Percentiles rank a stretch among this genome's conserved stretches.
phyloP scores from a whole-genome alignment of 176 grass and related monocot species.

The Oryza brachyantha region DNA sequence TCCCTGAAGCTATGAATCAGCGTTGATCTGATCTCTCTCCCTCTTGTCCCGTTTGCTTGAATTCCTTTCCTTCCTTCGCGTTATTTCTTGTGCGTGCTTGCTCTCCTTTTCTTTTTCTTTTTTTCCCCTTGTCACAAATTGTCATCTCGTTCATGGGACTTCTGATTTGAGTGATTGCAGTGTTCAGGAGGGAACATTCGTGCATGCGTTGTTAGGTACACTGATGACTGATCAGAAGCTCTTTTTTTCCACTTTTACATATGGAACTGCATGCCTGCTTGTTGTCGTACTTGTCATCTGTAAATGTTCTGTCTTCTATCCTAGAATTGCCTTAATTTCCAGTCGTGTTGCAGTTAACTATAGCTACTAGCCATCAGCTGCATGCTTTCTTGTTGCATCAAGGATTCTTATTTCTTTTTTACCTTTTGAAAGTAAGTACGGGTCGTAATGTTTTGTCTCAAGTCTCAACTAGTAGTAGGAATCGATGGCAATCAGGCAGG shows the following conservation, averaged over 20 bases:
- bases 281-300: neutral
- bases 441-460: too few relatives aligned
- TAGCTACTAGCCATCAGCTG: neutral
- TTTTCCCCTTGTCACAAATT: neutral
- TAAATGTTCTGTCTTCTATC: conserved; percentile 9
- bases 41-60: conserved; percentile 11
- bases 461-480: too few relatives aligned
- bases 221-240: neutral
- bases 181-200: conserved; percentile 20
- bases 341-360: neutral
- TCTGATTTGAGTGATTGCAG: conserved; percentile 8
- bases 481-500: too few relatives aligned
- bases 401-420: too few relatives aligned
- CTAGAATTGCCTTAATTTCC: conserved; percentile 10
- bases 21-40: neutral
- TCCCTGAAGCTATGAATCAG: conserved; percentile 56
- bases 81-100: conserved; percentile 46
- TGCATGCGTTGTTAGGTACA: conserved; percentile 7
- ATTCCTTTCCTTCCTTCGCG: conserved; percentile 29
- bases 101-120: neutral
- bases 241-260: conserved; percentile 13
- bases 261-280: neutral
- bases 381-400: neutral
- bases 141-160: conserved; percentile 27
- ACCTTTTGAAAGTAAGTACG: too few relatives aligned